A percentile compares a stretch with the other conserved stretches of the same genome.
phyloP scores from a whole-genome alignment of 2,329 filamentous ascomycete genomes.

The Neocatenulostroma microsporum region DNA sequence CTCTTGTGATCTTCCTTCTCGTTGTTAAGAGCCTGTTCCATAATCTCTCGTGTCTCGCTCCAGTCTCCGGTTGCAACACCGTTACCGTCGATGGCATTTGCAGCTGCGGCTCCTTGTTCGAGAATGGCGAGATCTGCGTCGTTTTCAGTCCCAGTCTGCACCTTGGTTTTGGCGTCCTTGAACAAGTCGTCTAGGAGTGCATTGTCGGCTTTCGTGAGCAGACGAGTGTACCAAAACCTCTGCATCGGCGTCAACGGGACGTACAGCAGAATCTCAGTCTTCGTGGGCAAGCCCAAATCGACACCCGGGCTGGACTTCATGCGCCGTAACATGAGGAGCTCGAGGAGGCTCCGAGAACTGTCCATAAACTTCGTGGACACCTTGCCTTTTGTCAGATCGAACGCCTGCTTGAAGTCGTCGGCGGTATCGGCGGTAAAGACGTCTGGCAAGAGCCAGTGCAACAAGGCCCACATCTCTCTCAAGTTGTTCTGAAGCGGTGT shows the following conservation, averaged over 20 bases:
- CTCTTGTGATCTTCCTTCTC: conserved; percentile 22
- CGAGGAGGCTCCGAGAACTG: conserved; percentile 44
- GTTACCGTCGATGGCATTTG: conserved; percentile 22
- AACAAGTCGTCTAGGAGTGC: conserved; percentile 48
- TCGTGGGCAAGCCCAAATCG: conserved; percentile 49
- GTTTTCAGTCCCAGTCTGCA: conserved; percentile 22
- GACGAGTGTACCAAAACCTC: conserved; percentile 49
- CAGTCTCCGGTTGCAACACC: conserved; percentile 30
- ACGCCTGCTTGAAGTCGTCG: conserved; percentile 47
- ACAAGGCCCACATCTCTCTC: conserved; percentile 49
- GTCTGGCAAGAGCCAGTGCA: conserved; percentile 53
- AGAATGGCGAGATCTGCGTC: conserved; percentile 18
- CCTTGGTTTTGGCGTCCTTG: conserved; percentile 39
- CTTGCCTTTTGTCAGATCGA: conserved; percentile 49
- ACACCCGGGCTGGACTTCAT: conserved; percentile 51
- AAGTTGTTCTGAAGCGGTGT: conserved; percentile 55
- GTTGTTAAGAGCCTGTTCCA: conserved; percentile 32
- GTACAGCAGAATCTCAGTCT: conserved; percentile 50
- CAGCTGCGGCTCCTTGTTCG: conserved; percentile 26
- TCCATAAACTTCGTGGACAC: conserved; percentile 49
- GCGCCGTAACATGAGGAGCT: conserved; percentile 52
- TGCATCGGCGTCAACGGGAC: conserved; percentile 53
- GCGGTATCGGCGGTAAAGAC: conserved; percentile 47
- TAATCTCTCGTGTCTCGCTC: conserved; percentile 40
- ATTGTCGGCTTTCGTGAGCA: conserved; percentile 49